phyloP scores from a whole-genome alignment of 257 asterid genomes.

The Penstemon eatonii region DNA sequence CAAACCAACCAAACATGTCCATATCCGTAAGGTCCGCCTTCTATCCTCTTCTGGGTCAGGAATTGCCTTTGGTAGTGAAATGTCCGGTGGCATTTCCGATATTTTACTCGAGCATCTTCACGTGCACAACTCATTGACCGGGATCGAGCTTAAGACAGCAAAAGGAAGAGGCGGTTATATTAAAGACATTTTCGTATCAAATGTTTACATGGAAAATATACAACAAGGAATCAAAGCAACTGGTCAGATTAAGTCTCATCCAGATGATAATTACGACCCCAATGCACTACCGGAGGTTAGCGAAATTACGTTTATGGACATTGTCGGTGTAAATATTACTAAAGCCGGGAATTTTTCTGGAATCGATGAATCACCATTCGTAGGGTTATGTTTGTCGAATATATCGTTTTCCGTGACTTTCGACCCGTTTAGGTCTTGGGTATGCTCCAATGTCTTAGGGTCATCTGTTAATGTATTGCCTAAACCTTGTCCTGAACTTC shows the following conservation, averaged over 20 bases:
- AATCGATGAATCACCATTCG: constrained; percentile 42
- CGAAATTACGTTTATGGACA: constrained; percentile 36
- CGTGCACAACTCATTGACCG: constrained; percentile 67
- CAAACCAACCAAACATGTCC: no score
- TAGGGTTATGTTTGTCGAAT: constrained; percentile 35
- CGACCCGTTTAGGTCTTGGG: constrained; percentile 40
- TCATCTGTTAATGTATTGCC: constrained; percentile 47
- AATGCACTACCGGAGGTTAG: constrained; percentile 67
- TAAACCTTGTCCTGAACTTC: constrained; percentile 54
- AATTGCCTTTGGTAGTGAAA: constrained; percentile 86
- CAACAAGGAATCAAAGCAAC: constrained; percentile 75
- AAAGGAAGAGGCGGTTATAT: constrained; percentile 82
- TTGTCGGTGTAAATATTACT: constrained; percentile 37
- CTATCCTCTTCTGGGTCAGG: constrained; percentile 54
- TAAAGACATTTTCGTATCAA: constrained; percentile 64
- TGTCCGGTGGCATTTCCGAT: constrained; percentile 78
- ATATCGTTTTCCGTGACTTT: constrained; percentile 34
- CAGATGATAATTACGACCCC: constrained; percentile 55
- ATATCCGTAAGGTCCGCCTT: no score
- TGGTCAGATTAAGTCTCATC: constrained; percentile 86
- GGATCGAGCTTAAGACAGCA: constrained; percentile 81
- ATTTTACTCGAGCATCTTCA: constrained; percentile 73
- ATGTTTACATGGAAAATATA: constrained; percentile 60
- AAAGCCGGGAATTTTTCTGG: constrained; percentile 40
- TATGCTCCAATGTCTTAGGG: constrained; percentile 45